Base-by-base conservation (phyloP, 305 asterid species). In the Fraxinus angustifolia region DNA sequence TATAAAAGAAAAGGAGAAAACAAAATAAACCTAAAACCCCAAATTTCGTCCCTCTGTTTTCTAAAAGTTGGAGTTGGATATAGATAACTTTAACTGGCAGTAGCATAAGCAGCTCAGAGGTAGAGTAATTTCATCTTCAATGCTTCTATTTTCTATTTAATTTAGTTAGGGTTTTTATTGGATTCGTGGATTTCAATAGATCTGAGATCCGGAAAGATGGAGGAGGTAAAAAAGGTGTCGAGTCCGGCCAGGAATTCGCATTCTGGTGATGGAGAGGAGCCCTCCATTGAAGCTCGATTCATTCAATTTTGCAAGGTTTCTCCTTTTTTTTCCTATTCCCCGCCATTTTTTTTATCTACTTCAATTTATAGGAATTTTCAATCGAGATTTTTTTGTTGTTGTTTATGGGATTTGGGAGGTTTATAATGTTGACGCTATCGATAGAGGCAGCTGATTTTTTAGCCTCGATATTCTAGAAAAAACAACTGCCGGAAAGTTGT, bases 271-370 rank as follows among this genome's bases (percentile, higher is more conserved):
- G 89, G 84, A 71, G 80, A 78, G 79, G 89, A 85, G 76, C 34
- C 83, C 60, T 73, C 85, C 76, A 81, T 92, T 85, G 94, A 91
- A 85, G 88, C 88, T 84, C 93, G 96, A 74, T 94, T 94, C 79
- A 74, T 85, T 45, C 79, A 86, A 81, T 93, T 94, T 78, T 94
- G 93, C 94, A 87, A 93, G 98, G 98, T 93, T 76, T 84, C 38
- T 71, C 58, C 81, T 83, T 86, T 75, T 28, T 31, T 31, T 5
- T 7, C 2, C 14, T 33, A 0, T 0, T 3, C 35, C 8, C 12
- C 23, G 4, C 12, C 74, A 30, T 16, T 67, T 53, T 45, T 11
- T 42, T 16, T 40, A 26, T 33, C 48, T 80, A 31, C 19, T 78
- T 21, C 19, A 2, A 21, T 14, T 19, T 56, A 56, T 84, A 21